Base-by-base conservation (phyloP, 805 yeast species). In the Candida stauntonica region DNA sequence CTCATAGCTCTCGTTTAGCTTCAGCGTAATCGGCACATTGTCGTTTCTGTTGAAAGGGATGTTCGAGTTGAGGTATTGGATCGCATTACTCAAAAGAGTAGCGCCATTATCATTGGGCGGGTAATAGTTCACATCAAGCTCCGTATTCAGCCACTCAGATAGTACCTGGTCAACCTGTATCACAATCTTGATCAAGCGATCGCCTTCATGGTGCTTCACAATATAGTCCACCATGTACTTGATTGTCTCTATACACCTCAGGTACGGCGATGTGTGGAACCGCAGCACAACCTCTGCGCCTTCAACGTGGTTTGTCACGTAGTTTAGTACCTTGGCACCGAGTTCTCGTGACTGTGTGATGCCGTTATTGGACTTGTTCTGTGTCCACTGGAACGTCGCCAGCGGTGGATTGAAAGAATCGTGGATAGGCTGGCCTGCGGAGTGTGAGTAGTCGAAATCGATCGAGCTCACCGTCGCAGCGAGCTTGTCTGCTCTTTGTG, bases 81-180 rank as follows among this genome's bases (percentile, higher is more conserved):
- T 60, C 7, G 69, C 62, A 33, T 63, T 60, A 42, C 61, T 60
- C 17, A 66, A 52, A 50, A 69, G 51, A 1, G 70, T 58, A 9
- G 58, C 61, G 12, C 74, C 74, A 39, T 63, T 65, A 50, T 69
- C 73, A 43, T 67, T 68, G 6, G 73, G 73, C 3, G 73, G 74
- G 32, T 60, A 55, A 38, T 55, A 60, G 31, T 60, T 58, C 26
- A 65, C 51, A 38, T 67, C 66, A 33, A 65, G 60, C 29, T 64
- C 65, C 11, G 60, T 62, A 41, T 55, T 64, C n/a, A 68, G 54
- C 73, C 73, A 69, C 33, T 68, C 73, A 2, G 67, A 60, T 9
- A 67, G 48, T 2, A 61, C 62, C 33, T 68, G 73, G 39, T 68
- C 73, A 4, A 68, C 52, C 17, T 63, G 38, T n/a, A 68, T 50